phyloP scores from a whole-genome alignment of 352 stramenopile genomes.

The Pythium periplocum region DNA sequence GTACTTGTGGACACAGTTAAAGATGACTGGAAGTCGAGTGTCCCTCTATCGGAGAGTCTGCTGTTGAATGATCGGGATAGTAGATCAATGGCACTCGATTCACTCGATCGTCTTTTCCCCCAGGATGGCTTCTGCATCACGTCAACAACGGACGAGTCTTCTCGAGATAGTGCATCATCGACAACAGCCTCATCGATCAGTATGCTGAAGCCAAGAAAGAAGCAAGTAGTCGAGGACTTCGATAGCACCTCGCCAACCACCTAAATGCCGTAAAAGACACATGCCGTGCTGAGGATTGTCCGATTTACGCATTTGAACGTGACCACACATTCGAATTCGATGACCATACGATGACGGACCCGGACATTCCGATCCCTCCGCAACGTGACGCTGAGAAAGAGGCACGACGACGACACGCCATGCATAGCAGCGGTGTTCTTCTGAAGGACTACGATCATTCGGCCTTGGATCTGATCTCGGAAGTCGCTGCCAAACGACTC shows the following conservation, averaged over 20 bases:
- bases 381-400: conserved; percentile 34
- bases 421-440: conserved; percentile 39
- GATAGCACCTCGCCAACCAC: conserved; percentile 32
- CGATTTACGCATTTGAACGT: conserved; percentile 24
- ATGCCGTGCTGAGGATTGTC: conserved; percentile 8
- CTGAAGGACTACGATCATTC: conserved; percentile 32
- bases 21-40: conserved; percentile 28
- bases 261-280: conserved; percentile 26
- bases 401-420: conserved; percentile 29
- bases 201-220: conserved; percentile 25
- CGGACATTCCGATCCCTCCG: conserved; percentile 43
- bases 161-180: no score
- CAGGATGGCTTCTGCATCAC: no score
- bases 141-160: no score
- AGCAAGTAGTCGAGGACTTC: conserved; percentile 21
- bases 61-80: conserved; percentile 32
- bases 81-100: conserved; percentile 37
- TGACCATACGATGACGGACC: conserved; percentile 20
- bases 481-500: conserved; percentile 48
- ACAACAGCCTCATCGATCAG: conserved; percentile 1
- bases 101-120: conserved; percentile 31
- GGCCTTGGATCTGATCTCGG: conserved; percentile 43
- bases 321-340: conserved; percentile 54
- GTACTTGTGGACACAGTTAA: conserved; percentile 33
- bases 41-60: conserved; percentile 11